These are phyloP conservation scores for Candida sp. DNA, from an alignment of 1,139 yeast species.

Conservation along the genomic window DNA sequence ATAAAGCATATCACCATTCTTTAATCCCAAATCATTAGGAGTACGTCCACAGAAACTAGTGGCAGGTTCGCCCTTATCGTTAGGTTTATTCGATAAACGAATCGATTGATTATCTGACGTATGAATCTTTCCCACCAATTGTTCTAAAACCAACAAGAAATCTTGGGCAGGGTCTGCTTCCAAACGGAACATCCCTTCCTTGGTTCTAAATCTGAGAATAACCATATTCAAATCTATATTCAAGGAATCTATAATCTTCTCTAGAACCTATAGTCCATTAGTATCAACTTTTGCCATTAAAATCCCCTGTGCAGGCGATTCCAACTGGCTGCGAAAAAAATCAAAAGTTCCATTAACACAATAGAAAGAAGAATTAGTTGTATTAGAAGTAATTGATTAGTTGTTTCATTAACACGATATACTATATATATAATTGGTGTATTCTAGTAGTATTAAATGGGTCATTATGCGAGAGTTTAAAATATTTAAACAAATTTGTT, in stretches of 20 bases:
- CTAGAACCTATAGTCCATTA: too few relatives aligned
- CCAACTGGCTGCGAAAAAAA: not conserved
- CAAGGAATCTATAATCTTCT: too few relatives aligned
- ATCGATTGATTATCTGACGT: constrained; percentile 31
- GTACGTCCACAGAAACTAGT: constrained; percentile 41
- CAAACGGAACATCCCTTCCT: constrained; percentile 78
- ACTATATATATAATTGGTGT: too few relatives aligned
- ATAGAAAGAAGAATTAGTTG: not conserved
- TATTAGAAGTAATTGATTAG: too few relatives aligned
- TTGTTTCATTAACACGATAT: too few relatives aligned
- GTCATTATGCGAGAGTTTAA: too few relatives aligned
- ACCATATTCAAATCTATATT: too few relatives aligned
- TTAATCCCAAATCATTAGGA: constrained; percentile 51
- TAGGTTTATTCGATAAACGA: constrained; percentile 43
- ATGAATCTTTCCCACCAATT: constrained; percentile 31
- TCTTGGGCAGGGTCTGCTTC: constrained; percentile 44
- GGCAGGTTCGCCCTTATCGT: constrained; percentile 45
- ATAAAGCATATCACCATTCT: constrained; percentile 84
- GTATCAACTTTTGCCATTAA: constrained; percentile 1
- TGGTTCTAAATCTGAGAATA: constrained; percentile 70
- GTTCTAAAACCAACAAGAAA: constrained; percentile 48
- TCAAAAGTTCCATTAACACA: not conserved
- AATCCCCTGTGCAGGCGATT: not conserved
- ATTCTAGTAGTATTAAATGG: too few relatives aligned
- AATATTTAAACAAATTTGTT: too few relatives aligned